These are phyloP conservation scores for Coemansia sp. DNA, from an alignment of 371 early-diverging fungal genomes.

Conservation along the genomic window DNA sequence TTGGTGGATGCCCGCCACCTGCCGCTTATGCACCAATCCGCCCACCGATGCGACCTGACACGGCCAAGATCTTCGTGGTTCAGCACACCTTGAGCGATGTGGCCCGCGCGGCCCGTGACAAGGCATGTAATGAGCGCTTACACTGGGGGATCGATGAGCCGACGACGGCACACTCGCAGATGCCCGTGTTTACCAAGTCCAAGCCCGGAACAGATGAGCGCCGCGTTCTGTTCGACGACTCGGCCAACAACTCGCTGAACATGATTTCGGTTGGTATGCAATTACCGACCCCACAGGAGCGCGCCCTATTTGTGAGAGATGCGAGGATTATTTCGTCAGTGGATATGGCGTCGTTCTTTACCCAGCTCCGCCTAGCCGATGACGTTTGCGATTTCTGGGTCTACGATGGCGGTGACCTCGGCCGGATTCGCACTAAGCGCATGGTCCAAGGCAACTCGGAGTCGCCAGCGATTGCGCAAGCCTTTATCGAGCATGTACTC, in stretches of 20 bases:
- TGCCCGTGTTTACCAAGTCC: slow-evolving; percentile 14
- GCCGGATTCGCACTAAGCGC: not conserved
- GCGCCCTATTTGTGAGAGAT: slow-evolving; percentile 12
- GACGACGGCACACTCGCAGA: slow-evolving; percentile 2
- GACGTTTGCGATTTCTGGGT: slow-evolving; percentile 12
- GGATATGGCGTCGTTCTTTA: slow-evolving; percentile 20
- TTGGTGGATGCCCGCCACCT: slow-evolving; percentile 21
- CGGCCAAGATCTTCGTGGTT: not conserved
- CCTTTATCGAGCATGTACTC: slow-evolving; percentile 8
- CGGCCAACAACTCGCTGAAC: slow-evolving; percentile 8
- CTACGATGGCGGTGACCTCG: not conserved
- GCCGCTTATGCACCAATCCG: slow-evolving; percentile 15
- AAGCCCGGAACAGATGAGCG: slow-evolving; percentile 11
- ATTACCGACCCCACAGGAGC: slow-evolving; percentile 8
- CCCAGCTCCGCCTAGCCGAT: slow-evolving; percentile 2
- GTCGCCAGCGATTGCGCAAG: slow-evolving; percentile 33
- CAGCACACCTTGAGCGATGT: slow-evolving; percentile 12
- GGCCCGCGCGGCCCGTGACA: not conserved
- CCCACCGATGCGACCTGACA: slow-evolving; percentile 7
- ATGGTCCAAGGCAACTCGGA: slow-evolving; percentile 22
- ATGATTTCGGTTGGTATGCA: slow-evolving; percentile 17
- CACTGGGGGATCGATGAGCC: slow-evolving; percentile 24
- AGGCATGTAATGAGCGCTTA: not conserved
- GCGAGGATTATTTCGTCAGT: slow-evolving; percentile 9
- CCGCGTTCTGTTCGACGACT: slow-evolving; percentile 20